Evolutionary conservation across 371 early-diverging fungal genomes (phyloP).

Genomic region (Dinochytrium kinnereticum): DNA sequence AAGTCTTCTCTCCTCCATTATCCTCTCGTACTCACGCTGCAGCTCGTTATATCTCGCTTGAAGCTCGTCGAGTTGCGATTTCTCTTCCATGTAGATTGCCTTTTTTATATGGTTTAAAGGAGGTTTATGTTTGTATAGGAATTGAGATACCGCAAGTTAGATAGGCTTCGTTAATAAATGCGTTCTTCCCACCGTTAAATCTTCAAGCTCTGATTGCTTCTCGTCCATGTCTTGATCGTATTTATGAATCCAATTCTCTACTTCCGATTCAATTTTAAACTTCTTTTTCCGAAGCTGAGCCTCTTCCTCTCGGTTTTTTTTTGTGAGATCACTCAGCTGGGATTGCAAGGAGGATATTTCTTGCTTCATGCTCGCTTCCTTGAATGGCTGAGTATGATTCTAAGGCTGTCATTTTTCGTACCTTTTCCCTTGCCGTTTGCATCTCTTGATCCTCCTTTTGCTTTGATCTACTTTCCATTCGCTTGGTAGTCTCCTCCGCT

Average conservation of each 20-base stretch:
- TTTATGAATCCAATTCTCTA: slow-evolving; percentile 68
- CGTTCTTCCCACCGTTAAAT: slow-evolving; percentile 50
- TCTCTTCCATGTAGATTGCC: slow-evolving; percentile 59
- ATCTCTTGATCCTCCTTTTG: slow-evolving; percentile 57
- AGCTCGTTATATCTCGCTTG: slow-evolving; percentile 46
- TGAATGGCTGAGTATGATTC: too few species aligned
- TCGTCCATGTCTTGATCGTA: slow-evolving; percentile 68
- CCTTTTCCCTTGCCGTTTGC: slow-evolving; percentile 47
- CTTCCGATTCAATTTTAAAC: slow-evolving; percentile 62
- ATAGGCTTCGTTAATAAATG: too few species aligned
- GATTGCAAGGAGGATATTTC: slow-evolving; percentile 40
- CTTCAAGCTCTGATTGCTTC: slow-evolving; percentile 61
- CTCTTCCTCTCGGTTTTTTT: slow-evolving; percentile 57
- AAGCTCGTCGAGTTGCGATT: slow-evolving; percentile 61
- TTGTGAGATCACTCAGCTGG: slow-evolving; percentile 34
- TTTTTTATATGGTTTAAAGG: too few species aligned
- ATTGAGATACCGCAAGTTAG: too few species aligned
- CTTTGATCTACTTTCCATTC: slow-evolving; percentile 55
- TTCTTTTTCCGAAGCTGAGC: slow-evolving; percentile 55
- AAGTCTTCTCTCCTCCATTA: slow-evolving; percentile 53
- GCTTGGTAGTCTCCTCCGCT: slow-evolving; percentile 58
- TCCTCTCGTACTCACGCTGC: slow-evolving; percentile 53
- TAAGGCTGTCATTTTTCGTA: too few species aligned
- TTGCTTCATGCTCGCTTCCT: slow-evolving; percentile 24
- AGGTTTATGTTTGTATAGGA: too few species aligned